Base-by-base conservation (phyloP, 441 rosid genomes). In the Rhodomyrtus psidioides region DNA sequence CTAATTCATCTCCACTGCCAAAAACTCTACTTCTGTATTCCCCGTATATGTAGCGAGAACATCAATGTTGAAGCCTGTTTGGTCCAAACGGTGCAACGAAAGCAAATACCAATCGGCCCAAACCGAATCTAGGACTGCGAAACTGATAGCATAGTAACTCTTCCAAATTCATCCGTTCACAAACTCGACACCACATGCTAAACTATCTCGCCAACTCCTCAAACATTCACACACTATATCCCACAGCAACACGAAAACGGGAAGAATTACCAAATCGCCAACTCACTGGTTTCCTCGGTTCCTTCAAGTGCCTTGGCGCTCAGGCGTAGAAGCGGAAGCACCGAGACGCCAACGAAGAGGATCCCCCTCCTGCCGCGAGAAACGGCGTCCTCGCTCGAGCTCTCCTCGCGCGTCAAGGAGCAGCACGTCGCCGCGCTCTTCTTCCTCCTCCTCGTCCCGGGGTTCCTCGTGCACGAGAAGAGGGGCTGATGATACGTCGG, bases 291-390 rank as follows among this genome's bases (percentile, higher is more conserved):
- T 53, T 85, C 82, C 65, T 84, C 81, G 85, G 84, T 87, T 42
- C 46, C 46, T 42, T 92, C 90, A 83, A 93, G 88, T 88, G 98
- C 98, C 39, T 87, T 70, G 49, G 98, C 95, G 82, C 90, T 91
- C 87, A 91, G 89, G 83, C 90, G 94, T 83, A 95, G 86, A 55
- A 96, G 92, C 12, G 98, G 98, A 90, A 97, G 94, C 88, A 93
- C 91, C 3, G 98, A 94, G 88, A 94, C 85, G 87, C 98, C 98
- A 87, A 95, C 91, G 30, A 96, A 90, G 49, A 96, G 90, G 91
- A 94, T 88, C 53, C 93, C 90, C 83, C 98, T 92, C 88, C 95
- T 92, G 81, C 88, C 90, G 62, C 65, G 84, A 83, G 88, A 91
- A 87, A 89, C 85, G 85, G 57, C 49, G 56, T 87, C 94, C 58